Base-by-base conservation (phyloP, 2,329 filamentous ascomycete species). In the Sporothrix luriei region DNA sequence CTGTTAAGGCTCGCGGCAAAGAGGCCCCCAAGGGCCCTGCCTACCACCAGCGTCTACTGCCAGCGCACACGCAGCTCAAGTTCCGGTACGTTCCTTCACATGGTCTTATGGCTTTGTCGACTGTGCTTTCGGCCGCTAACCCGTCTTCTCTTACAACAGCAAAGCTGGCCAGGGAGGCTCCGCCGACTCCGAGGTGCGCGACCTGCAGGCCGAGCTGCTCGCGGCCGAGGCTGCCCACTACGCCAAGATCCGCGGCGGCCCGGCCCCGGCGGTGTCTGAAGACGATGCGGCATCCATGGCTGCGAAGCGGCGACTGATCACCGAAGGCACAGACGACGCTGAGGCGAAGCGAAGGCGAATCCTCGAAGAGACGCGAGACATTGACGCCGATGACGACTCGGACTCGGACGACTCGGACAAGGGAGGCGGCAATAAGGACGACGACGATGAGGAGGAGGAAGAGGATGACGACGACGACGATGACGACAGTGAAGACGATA, bases 11-110 rank as follows among this genome's bases (percentile, higher is more conserved):
- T 54, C 89, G 90, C 78, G 95, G 95, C 78, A 97, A 97, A 84
- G 95, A 99, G 81, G 93, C 94, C 76, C 90, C 93, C 71, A 91
- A 93, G 76, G 95, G 95, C 62, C 92, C 93, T 65, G 94, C 93
- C 75, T 98, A 97, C 83, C 95, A 99, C 79, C 94, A 98, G 81
- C 91, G 95, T 75, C 90, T 98, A 19, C 89, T 97, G 16, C 94
- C 95, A 46, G 95, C 95, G 43, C 91, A 99, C 80, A 98, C 92
- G 14, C 90, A 92, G 73, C 89, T 99, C 77, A 99, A 99, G 82
- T 91, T 90, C 78, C 88, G 93, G 83, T 89, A 86, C 61, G 83
- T 70, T 26, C 21, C n/a, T 13, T 62, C 43, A 69, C 75, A 78
- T 68, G 77, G 51, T 21, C 2, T 1, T 26, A n/a, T 33, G n/a